Conservation (phyloP, 208 protist species). For the Leishmania tarentolae region DNA sequence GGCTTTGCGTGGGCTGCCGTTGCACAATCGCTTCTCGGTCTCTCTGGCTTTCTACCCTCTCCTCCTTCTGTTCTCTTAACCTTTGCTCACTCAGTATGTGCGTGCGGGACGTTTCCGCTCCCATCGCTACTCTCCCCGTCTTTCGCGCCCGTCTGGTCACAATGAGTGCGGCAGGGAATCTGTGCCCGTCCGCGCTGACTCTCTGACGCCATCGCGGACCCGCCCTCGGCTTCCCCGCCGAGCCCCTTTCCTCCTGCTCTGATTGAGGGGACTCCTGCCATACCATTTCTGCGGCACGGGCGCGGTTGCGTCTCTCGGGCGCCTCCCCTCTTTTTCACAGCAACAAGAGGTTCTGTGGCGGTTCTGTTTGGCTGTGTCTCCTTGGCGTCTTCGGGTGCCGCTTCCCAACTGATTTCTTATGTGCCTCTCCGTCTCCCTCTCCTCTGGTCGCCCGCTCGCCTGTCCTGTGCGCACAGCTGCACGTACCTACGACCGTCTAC, state of each 20-base stretch:
- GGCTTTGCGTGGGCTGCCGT: neutral
- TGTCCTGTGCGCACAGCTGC: neutral
- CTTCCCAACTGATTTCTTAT: neutral
- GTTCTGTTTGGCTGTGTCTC: neutral
- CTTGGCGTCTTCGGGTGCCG: neutral
- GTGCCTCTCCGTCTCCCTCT: neutral
- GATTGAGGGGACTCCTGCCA: neutral
- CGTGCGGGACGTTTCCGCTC: neutral
- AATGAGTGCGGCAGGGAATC: neutral
- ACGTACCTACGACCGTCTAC: neutral
- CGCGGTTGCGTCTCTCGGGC: neutral
- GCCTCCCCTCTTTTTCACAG: neutral
- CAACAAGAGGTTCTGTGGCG: too few relatives aligned
- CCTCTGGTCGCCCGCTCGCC: neutral
- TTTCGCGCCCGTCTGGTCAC: neutral
- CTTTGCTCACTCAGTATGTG: neutral
- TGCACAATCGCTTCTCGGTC: neutral
- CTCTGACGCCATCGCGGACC: neutral
- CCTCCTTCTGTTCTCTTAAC: too few relatives aligned
- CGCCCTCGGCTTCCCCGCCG: neutral
- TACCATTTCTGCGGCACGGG: neutral
- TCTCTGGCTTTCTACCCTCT: too few relatives aligned
- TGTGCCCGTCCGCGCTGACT: neutral
- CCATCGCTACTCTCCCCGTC: too few relatives aligned
- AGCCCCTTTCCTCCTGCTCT: neutral